Evolutionary conservation across 352 stramenopile genomes (phyloP).

Genomic region (Phytopythium helicoides): DNA sequence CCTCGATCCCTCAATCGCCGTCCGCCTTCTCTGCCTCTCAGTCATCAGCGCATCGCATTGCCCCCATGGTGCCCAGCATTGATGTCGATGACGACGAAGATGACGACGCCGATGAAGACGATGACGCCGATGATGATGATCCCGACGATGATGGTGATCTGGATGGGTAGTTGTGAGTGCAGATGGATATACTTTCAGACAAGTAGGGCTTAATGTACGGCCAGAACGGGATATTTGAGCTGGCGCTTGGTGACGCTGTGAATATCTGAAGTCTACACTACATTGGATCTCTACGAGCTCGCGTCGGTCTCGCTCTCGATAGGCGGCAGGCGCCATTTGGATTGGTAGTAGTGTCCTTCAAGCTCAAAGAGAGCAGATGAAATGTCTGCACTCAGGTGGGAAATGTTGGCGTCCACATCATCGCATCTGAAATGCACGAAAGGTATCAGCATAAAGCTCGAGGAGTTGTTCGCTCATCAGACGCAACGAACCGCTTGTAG

Average conservation of each 20-base stretch:
- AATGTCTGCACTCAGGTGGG: constrained; percentile 76
- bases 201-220: background rate
- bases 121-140: constrained; percentile 54
- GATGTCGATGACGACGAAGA: constrained; percentile 37
- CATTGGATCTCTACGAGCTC: constrained; percentile 7
- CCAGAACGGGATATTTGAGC: background rate
- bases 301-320: constrained; percentile 27
- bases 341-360: constrained; percentile 84
- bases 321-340: constrained; percentile 61
- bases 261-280: constrained; percentile 8
- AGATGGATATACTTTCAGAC: background rate
- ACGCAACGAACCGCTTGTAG: constrained; percentile 43
- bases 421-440: constrained; percentile 44
- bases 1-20: background rate
- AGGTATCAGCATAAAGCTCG: background rate
- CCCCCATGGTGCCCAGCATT: constrained; percentile 18
- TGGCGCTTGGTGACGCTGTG: constrained; percentile 6
- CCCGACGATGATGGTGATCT: constrained; percentile 38
- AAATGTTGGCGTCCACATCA: constrained; percentile 76
- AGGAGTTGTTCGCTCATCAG: background rate
- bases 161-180: constrained; percentile 3
- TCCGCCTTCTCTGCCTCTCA: constrained; percentile 2
- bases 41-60: constrained; percentile 18
- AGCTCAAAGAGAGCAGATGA: constrained; percentile 79
- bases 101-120: constrained; percentile 44